Base-by-base conservation (phyloP, 805 yeast genomes). In the Zygoascus biomembranicola region DNA sequence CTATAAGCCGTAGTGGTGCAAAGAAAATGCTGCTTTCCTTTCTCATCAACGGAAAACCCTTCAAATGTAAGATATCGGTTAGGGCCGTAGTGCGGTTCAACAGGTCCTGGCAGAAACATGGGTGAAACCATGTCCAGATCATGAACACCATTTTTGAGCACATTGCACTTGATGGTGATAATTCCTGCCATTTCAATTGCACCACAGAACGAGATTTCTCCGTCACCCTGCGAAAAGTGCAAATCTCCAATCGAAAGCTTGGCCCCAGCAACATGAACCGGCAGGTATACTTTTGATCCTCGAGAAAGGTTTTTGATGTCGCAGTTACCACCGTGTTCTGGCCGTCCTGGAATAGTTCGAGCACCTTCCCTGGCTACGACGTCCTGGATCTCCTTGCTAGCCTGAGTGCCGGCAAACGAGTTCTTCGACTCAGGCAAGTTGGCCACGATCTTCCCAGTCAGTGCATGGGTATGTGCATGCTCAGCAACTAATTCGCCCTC, bases 261-360 rank as follows among this genome's bases (percentile, higher is more conserved):
- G 42, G 77, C 80, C 6, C 81, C 81, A 28, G 63, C 62, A 28
- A 77, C 73, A 61, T 77, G 66, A 23, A 74, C 76, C 2, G 80
- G 80, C 45, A 77, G 65, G 56, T 74, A 77, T 32, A 73, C 72
- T 55, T 73, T 76, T 11, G 80, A 74, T 5, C 80, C 81, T 47
- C 78, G 62, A 3, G 79, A 72, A 23, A 77, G 63, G 55, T 75
- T 75, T 63, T 77, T 77, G 59, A 77, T 77, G 56, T 77, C 81
- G 62, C 80, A 76, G 59, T 77, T 77, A 11, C 81, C 81, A 11
- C 81, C 81, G 61, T 76, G 69, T 64, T 77, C 81, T 31, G 77
- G 80, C 57, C 79, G 61, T 1, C 79, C 79, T 19, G 81, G 81
- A 52, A 77, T 75, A 2, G 81, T 77, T 42, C 81, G 68, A 8